Evolutionary conservation across 495 filamentous ascomycete species (phyloP), one percentile per base, ranked within the genome.

Genomic region (Coniosporium apollinis): DNA sequence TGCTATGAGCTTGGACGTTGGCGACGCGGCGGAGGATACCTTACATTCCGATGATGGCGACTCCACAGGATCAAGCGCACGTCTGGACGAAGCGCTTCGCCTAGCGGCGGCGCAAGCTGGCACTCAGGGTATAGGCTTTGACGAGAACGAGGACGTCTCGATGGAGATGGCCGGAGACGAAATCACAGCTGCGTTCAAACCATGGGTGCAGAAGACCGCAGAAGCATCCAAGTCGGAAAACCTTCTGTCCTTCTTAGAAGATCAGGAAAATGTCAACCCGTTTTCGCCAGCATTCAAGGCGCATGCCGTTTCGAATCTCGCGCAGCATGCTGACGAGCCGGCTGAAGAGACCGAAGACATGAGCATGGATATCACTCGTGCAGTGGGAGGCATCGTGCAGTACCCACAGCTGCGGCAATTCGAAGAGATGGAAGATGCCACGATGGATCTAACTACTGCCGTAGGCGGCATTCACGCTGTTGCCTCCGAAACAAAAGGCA

Each of bases 111-210:
- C 66, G 30, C 67, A 72, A 49, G 83, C 85, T 19, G 79, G 73
- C 13, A 81, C 74, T 0, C 58, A 65, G 34, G 64, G 61, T 13
- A 59, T 77, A 26, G 72, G 74, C 11, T 60, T 69, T 33, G 70
- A 76, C 33, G 68, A 72, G 26, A 60, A 66, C 36, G 64, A 59
- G 16, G 71, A 81, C 8, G 63, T 79, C 38, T 70, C 69, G 2
- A 67, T 80, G 55, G 80, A 82, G 33, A 74, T 84, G 28, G 80
- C 79, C 5, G 76, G 82, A 36, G 79, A 89, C 41, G 74, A 85
- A 36, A 75, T 92, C 37, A 83, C 82, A 5, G 69, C 71, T 22
- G 72, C 77, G 13, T 79, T 80, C 41, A 66, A 76, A 41, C 74
- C 77, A 0, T 81, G 73, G 74, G 60, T 68, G 9, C 68, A 69